Conservation (phyloP, 768 basidiomycete genomes). For the Cubamyces lactineus region DNA sequence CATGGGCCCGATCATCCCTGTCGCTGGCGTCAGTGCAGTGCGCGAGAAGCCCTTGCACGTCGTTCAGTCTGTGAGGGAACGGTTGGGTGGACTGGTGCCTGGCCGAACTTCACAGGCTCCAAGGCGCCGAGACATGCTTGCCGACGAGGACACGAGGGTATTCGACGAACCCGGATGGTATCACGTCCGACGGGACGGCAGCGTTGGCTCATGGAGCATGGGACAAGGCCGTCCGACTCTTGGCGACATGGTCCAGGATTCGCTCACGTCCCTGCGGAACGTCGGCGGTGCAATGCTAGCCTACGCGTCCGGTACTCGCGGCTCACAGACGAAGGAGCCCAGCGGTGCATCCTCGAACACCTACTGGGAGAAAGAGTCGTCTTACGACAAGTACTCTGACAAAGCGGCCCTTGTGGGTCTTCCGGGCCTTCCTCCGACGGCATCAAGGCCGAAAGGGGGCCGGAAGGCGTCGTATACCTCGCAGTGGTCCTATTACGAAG, state of each 20-base stretch:
- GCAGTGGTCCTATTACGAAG: slow-evolving; percentile 26
- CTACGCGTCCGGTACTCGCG: slow-evolving; percentile 30
- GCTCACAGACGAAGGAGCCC: slow-evolving; percentile 30
- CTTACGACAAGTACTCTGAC: slow-evolving; percentile 52
- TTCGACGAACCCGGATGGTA: slow-evolving; percentile 40
- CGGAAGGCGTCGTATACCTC: slow-evolving; percentile 26
- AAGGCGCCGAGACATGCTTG: slow-evolving; percentile 71
- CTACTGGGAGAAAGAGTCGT: slow-evolving; percentile 43
- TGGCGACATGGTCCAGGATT: slow-evolving; percentile 32
- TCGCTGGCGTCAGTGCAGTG: slow-evolving; percentile 24
- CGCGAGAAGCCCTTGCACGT: slow-evolving; percentile 32
- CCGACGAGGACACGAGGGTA: slow-evolving; percentile 69
- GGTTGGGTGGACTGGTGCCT: slow-evolving; percentile 41
- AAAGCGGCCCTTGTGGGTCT: slow-evolving; percentile 40
- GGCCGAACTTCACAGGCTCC: slow-evolving; percentile 23
- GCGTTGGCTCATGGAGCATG: slow-evolving; percentile 30
- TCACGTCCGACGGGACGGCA: slow-evolving; percentile 30
- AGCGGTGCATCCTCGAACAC: slow-evolving; percentile 47
- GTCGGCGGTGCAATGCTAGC: slow-evolving; percentile 35
- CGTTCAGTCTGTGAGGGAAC: slow-evolving; percentile 28
- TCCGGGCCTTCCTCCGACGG: slow-evolving; percentile 4
- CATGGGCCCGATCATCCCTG: slow-evolving; percentile 29
- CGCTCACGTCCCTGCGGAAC: slow-evolving; percentile 33
- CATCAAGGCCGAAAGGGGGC: slow-evolving; percentile 27
- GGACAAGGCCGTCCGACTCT: slow-evolving; percentile 28